Percentiles rank a stretch among this genome's conserved stretches.
phyloP scores from a whole-genome alignment of 2,329 filamentous ascomycete genomes.

The Penicillium brevicompactum region DNA sequence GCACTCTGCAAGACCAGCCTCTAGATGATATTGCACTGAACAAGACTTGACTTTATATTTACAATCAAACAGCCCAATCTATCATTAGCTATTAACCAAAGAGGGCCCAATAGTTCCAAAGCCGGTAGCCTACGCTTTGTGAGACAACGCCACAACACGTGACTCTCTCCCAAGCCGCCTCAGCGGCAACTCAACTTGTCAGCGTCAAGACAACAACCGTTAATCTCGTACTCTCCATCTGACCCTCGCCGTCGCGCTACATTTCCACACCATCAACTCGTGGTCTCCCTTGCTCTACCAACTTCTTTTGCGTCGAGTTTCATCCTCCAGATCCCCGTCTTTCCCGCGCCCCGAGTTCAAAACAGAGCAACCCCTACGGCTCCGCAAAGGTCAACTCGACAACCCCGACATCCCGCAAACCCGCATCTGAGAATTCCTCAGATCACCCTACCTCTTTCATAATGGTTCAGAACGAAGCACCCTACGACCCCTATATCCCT shows the following conservation, averaged over 20 bases:
- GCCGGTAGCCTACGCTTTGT: conserved; percentile 8
- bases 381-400: conserved; percentile 12
- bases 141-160: conserved; percentile 27
- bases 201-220: conserved; percentile 18
- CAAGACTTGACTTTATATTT: too few species aligned
- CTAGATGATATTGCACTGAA: too few species aligned
- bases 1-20: too few species aligned
- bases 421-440: conserved; percentile 13
- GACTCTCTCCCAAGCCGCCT: conserved; percentile 19
- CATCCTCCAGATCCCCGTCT: neutral
- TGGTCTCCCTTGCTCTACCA: neutral
- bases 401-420: conserved; percentile 11
- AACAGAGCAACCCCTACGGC: conserved; percentile 23
- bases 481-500: conserved; percentile 90
- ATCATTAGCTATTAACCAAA: too few species aligned
- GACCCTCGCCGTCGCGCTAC: conserved; percentile 1
- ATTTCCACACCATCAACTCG: neutral
- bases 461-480: conserved; percentile 59
- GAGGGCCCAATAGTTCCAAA: neutral
- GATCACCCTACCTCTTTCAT: conserved; percentile 22
- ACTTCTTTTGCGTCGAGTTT: neutral
- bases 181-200: conserved; percentile 25
- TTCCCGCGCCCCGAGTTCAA: conserved; percentile 10
- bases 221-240: neutral
- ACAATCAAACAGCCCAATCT: too few species aligned